Conservation (phyloP, 2,329 filamentous ascomycete genomes). For the Pyricularia grisea region DNA sequence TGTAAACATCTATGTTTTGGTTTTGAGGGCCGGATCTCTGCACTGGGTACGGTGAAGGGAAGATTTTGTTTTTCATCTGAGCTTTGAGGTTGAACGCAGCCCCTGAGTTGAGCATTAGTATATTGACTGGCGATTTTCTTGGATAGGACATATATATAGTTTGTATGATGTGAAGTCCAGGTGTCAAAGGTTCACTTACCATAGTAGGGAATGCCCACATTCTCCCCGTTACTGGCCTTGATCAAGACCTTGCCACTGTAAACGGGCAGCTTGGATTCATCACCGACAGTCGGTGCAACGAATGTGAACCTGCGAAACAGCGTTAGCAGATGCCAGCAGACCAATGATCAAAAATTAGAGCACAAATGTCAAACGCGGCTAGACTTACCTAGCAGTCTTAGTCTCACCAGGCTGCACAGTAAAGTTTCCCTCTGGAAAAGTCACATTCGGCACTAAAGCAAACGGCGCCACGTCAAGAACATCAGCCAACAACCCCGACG, state of each 20-base stretch:
- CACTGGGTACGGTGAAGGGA: conserved; percentile 6
- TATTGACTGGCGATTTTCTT: neutral
- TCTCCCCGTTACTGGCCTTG: conserved; percentile 39
- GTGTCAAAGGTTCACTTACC: neutral
- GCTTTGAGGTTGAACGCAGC: neutral
- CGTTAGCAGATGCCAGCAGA: neutral
- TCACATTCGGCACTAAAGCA: conserved; percentile 4
- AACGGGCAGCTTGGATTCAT: conserved; percentile 13
- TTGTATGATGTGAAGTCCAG: neutral
- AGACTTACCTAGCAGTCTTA: conserved; percentile 9
- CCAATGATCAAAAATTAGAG: neutral
- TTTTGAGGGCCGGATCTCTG: conserved; percentile 13
- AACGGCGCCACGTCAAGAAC: conserved; percentile 3
- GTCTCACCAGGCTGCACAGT: conserved; percentile 13
- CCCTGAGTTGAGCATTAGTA: neutral
- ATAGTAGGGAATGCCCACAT: conserved; percentile 20
- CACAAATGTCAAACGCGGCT: neutral
- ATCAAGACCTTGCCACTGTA: conserved; percentile 79
- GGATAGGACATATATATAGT: neutral
- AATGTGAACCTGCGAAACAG: conserved; percentile 10
- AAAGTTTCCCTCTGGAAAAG: conserved; percentile 7
- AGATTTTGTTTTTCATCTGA: conserved; percentile 13
- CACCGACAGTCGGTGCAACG: conserved; percentile 12
- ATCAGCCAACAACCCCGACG: conserved; percentile 6
- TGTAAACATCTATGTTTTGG: conserved; percentile 4